Conservation (phyloP, 306 rosid genomes). For the Lotus japonicus region DNA sequence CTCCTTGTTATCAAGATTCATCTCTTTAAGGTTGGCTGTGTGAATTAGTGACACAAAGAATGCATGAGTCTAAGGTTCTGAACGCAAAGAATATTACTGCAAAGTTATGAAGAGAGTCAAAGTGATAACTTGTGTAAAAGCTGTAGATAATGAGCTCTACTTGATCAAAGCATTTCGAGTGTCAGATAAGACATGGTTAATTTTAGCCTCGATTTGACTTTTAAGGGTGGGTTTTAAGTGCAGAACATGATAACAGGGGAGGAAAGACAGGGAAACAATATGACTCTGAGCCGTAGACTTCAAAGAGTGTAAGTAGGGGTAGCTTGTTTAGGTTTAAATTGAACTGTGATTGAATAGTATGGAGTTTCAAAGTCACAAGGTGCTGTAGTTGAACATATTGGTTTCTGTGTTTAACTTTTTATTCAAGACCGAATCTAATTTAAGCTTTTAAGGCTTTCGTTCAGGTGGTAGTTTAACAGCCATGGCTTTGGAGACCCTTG, state of each 20-base stretch:
- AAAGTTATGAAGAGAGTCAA: not conserved
- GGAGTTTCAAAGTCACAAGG: not conserved
- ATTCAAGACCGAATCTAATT: not conserved
- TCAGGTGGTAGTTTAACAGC: not conserved
- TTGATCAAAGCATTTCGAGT: not conserved
- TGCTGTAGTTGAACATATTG: not conserved
- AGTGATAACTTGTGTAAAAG: not conserved
- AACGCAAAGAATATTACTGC: not conserved
- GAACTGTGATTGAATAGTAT: not conserved
- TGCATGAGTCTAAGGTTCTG: not conserved
- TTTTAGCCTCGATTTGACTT: not conserved
- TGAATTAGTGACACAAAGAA: not conserved
- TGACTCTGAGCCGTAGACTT: not conserved
- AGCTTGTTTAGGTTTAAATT: no score
- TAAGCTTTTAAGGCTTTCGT: not conserved
- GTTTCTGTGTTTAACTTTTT: not conserved
- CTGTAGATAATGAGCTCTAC: not conserved
- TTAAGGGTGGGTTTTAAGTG: not conserved
- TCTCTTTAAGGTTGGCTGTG: not conserved
- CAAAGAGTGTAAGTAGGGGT: not conserved
- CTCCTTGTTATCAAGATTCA: not conserved
- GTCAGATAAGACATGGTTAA: not conserved
- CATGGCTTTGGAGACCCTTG: constrained; percentile 1
- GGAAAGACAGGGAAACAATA: not conserved
- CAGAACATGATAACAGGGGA: not conserved